A percentile compares a stretch with the other conserved stretches of the same genome.
phyloP scores from a whole-genome alignment of 495 filamentous ascomycete species.

The Penicillium fimorum region DNA sequence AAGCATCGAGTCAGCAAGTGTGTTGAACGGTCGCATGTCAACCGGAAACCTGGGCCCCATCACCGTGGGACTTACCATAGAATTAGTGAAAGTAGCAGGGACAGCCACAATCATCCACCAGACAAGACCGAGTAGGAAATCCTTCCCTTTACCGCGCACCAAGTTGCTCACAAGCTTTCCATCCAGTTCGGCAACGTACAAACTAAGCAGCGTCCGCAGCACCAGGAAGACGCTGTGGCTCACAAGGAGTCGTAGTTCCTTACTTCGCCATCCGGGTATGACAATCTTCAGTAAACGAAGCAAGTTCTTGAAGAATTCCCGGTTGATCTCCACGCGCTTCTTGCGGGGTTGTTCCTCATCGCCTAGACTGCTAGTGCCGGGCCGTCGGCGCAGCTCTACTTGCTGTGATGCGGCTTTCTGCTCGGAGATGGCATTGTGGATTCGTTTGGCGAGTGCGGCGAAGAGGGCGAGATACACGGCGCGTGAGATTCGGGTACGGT shows the following conservation, averaged over 20 bases:
- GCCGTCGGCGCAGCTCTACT: slow-evolving; percentile 57
- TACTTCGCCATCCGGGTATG: slow-evolving; percentile 84
- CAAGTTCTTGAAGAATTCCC: slow-evolving; percentile 90
- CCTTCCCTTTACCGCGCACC: slow-evolving; percentile 85
- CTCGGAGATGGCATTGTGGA: slow-evolving; percentile 86
- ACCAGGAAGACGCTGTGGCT: slow-evolving; percentile 89
- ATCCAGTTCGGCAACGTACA: slow-evolving; percentile 96
- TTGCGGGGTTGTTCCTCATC: slow-evolving; percentile 58
- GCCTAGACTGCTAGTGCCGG: slow-evolving; percentile 53
- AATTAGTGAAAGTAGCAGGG: slow-evolving; percentile 98
- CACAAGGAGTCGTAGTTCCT: slow-evolving; percentile 79
- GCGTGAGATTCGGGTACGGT: slow-evolving; percentile 88
- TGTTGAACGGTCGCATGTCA: slow-evolving; percentile 15
- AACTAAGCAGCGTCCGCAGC: slow-evolving; percentile 80
- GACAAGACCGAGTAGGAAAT: slow-evolving; percentile 83
- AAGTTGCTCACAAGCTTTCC: slow-evolving; percentile 86
- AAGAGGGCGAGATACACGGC: slow-evolving; percentile 90
- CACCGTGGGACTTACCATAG: slow-evolving; percentile 69
- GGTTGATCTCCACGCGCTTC: slow-evolving; percentile 82
- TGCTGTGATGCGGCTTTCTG: slow-evolving; percentile 88
- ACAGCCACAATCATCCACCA: slow-evolving; percentile 99
- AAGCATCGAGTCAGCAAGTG: slow-evolving; percentile 12
- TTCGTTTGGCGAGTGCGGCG: slow-evolving; percentile 80
- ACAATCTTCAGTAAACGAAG: slow-evolving; percentile 79
- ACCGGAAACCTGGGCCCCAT: neutral